Evolutionary conservation across 2,329 filamentous ascomycete species (phyloP), one percentile per base, ranked within the genome.

Genomic region (Alternaria atra): DNA sequence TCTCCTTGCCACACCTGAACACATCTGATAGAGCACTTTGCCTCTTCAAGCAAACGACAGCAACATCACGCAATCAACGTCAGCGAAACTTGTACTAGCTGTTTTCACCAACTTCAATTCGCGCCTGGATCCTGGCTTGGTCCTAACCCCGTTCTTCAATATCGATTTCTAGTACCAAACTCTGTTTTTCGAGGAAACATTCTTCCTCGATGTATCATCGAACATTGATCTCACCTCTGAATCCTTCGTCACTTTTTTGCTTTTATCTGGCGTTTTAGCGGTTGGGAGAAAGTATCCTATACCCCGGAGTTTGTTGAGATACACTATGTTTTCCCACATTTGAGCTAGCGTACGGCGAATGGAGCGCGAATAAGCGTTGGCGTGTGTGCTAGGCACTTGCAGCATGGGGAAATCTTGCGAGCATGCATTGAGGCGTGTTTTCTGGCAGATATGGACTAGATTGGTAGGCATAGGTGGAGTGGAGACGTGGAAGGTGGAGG

Each of bases 231-330:
- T 60, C 58, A 60, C 40, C 58, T 60, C 58, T 57, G 46, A 47
- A 57, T 51, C 53, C 20, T 27, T 35, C 15, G 47, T 60, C 47
- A 48, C 44, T 9, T 56, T 58, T 55, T 48, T 63, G 42, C 46
- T 35, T 63, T 35, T 40, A 23, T 40, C 27, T 55, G 66, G 67
- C 59, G 67, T 66, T 64, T 46, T 60, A 54, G 52, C 37, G 63
- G 63, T 58, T 64, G 55, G 67, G 63, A 67, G 59, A 64, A 51
- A 64, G 65, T 65, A 71, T 73, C 64, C 67, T 71, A 73, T 73
- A 73, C 69, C 70, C 70, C 64, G 43, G 55, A 47, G 58, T 59
- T 66, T 56, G 15, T 25, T 25, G 39, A 15, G 39, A 42, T 42
- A 42, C 20, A 42, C 20, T 25, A 29, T 54, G 50, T 25, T 25